Conservation (phyloP, 768 basidiomycete genomes). For the Candolleomyces efflorescens region DNA sequence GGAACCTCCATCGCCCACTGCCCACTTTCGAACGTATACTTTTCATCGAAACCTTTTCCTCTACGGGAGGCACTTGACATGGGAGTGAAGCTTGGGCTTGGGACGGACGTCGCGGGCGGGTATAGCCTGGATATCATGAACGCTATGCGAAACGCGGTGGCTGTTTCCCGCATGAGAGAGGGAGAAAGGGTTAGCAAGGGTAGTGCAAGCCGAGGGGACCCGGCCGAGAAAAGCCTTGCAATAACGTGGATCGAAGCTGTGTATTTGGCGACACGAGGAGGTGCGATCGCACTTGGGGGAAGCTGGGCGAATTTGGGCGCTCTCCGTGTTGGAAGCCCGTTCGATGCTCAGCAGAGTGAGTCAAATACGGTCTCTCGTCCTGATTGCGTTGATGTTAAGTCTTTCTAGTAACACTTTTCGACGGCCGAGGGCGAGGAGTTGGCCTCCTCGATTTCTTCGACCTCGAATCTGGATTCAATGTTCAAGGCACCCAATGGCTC, state of each 20-base stretch:
- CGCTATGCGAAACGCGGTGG: constrained; percentile 77
- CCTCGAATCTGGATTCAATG: constrained; percentile 21
- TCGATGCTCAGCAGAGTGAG: constrained; percentile 77
- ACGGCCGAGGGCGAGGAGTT: constrained; percentile 39
- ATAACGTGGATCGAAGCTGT: constrained; percentile 81
- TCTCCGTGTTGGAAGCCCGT: constrained; percentile 58
- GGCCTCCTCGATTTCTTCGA: constrained; percentile 69
- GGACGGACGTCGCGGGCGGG: constrained; percentile 84
- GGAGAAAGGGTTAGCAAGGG: constrained; percentile 33
- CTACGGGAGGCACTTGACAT: constrained; percentile 65
- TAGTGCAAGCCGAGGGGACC: constrained; percentile 1
- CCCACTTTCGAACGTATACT: constrained; percentile 86
- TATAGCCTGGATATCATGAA: constrained; percentile 76
- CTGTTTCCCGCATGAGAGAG: constrained; percentile 66
- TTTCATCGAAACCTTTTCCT: constrained; percentile 67
- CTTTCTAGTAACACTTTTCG: constrained; percentile 42
- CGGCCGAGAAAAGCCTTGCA: constrained; percentile 29
- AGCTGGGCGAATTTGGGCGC: constrained; percentile 32
- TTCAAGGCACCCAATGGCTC: constrained; percentile 3
- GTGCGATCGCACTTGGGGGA: constrained; percentile 67
- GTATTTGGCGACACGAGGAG: constrained; percentile 79
- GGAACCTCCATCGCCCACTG: constrained; percentile 79
- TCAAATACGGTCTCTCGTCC: constrained; percentile 7
- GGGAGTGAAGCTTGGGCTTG: constrained; percentile 71
- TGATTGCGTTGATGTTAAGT: background rate